Evolutionary conservation across 2,329 filamentous ascomycete species (phyloP).

Genomic region (Fusarium lyarnte): DNA sequence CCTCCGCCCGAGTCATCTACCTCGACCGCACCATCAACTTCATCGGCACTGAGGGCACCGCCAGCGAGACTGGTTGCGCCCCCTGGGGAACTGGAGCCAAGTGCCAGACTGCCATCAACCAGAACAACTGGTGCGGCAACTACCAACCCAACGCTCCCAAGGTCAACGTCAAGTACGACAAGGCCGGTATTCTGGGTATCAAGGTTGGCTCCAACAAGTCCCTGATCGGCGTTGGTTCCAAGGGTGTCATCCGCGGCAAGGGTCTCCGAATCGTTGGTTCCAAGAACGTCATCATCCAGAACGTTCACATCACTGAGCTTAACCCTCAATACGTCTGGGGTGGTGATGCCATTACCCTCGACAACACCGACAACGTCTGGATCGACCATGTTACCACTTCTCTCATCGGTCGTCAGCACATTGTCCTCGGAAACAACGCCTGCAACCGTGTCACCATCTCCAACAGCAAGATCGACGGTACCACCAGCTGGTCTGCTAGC

Average conservation of each 20-base stretch:
- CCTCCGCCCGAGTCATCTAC: slow-evolving; percentile 64
- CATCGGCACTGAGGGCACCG: slow-evolving; percentile 63
- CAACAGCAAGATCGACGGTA: slow-evolving; percentile 68
- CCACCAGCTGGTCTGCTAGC: slow-evolving; percentile 62
- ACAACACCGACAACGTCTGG: slow-evolving; percentile 58
- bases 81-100: slow-evolving; percentile 63
- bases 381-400: slow-evolving; percentile 66
- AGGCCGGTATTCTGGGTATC: slow-evolving; percentile 61
- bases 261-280: slow-evolving; percentile 60
- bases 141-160: slow-evolving; percentile 62
- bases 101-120: slow-evolving; percentile 70
- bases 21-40: slow-evolving; percentile 67
- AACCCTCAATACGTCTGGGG: slow-evolving; percentile 70
- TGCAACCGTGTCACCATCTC: slow-evolving; percentile 67
- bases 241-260: slow-evolving; percentile 67
- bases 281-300: slow-evolving; percentile 69
- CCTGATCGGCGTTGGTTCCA: slow-evolving; percentile 61
- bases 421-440: slow-evolving; percentile 64
- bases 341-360: slow-evolving; percentile 65
- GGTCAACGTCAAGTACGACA: slow-evolving; percentile 59
- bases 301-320: slow-evolving; percentile 63
- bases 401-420: slow-evolving; percentile 68
- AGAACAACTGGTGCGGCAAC: slow-evolving; percentile 67
- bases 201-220: slow-evolving; percentile 67
- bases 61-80: slow-evolving; percentile 63